These are phyloP conservation scores for Heliosperma pusillum DNA, from an alignment of 148 eudicot species.

Conservation along the genomic window DNA sequence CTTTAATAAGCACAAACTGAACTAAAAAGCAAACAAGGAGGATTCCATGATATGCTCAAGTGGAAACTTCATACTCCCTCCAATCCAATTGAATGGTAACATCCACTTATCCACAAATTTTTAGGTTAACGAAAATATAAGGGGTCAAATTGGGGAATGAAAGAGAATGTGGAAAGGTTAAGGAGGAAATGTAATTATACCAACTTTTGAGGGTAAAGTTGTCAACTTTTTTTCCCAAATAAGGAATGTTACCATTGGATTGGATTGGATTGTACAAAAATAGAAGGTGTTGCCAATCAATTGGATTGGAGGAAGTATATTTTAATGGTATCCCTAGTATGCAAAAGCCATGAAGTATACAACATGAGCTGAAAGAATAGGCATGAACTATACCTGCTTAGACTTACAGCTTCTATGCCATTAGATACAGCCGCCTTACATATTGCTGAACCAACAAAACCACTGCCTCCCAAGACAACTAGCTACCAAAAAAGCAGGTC, in stretches of 20 bases:
- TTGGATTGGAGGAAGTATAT: too few species aligned
- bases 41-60: background rate
- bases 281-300: too few species aligned
- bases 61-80: background rate
- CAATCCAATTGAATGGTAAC: too few species aligned
- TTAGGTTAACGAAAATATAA: too few species aligned
- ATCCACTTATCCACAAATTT: too few species aligned
- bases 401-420: constrained; percentile 86
- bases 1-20: background rate
- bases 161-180: too few species aligned
- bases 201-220: too few species aligned
- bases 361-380: background rate
- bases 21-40: background rate
- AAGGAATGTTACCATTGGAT: too few species aligned
- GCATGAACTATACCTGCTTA: constrained; percentile 64
- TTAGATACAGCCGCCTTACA: constrained; percentile 96
- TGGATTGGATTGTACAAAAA: too few species aligned
- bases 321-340: background rate
- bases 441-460: constrained; percentile 98
- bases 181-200: too few species aligned
- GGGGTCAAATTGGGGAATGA: too few species aligned
- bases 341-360: background rate
- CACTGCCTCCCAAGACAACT: constrained; percentile 95
- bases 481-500: constrained; percentile 48
- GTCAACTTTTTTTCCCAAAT: too few species aligned